Percentiles rank a stretch among this genome's conserved stretches.
Conservation (phyloP, 1,284 basidiomycete genomes). For the Boletellus sp. region DNA sequence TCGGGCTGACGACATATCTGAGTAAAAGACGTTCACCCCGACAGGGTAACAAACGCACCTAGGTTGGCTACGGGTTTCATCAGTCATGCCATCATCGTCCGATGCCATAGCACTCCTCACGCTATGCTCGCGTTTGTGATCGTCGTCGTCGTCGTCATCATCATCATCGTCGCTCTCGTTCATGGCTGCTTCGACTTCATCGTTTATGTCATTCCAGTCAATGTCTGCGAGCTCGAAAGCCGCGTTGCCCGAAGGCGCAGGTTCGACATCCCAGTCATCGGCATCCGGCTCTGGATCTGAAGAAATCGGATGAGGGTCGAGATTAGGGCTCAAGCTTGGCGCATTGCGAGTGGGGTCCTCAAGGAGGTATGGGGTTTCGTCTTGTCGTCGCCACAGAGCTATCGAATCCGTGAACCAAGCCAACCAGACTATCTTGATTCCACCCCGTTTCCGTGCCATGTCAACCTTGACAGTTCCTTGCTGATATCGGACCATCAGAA, state of each 20-base stretch:
- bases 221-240: slow-evolving; percentile 51
- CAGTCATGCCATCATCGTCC: slow-evolving; percentile 30
- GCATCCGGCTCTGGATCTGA: slow-evolving; percentile 62
- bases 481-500: slow-evolving; percentile 37
- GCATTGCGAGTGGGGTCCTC: slow-evolving; percentile 42
- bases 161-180: slow-evolving; percentile 67
- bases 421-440: slow-evolving; percentile 81
- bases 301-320: slow-evolving; percentile 54
- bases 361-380: slow-evolving; percentile 69
- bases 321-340: slow-evolving; percentile 44
- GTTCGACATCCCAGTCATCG: slow-evolving; percentile 61
- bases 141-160: slow-evolving; percentile 60
- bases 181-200: slow-evolving; percentile 85
- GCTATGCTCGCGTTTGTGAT: slow-evolving; percentile 32
- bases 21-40: background rate
- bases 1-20: slow-evolving; percentile 33
- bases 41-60: slow-evolving; percentile 21
- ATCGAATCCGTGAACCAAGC: slow-evolving; percentile 87
- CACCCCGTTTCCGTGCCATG: slow-evolving; percentile 63
- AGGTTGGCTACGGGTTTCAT: slow-evolving; percentile 29
- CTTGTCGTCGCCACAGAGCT: slow-evolving; percentile 73
- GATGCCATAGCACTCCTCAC: slow-evolving; percentile 33
- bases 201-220: slow-evolving; percentile 77
- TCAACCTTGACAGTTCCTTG: slow-evolving; percentile 90
- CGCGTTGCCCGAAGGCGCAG: slow-evolving; percentile 25